Base-by-base conservation (phyloP, 805 yeast genomes). In the Saturnispora serradocipensis region DNA sequence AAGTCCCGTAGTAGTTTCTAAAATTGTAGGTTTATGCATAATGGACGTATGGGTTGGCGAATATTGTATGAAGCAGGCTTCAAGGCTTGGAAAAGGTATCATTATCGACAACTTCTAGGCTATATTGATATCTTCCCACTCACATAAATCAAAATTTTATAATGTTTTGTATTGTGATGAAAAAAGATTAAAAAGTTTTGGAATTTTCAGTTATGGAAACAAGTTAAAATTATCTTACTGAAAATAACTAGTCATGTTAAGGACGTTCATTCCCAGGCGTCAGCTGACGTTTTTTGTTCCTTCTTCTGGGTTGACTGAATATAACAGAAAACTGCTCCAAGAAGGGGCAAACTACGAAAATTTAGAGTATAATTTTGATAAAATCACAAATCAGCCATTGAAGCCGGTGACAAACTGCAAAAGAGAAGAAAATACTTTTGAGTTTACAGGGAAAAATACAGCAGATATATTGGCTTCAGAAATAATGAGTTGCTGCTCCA, bases 1-100 rank as follows among this genome's bases (percentile, higher is more conserved):
- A 10, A 54, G 59, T 39, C 65, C 69, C 18, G 58, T 80, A 25
- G 71, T 75, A 1, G 61, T 81, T 2, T 73, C 69, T 48, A 82
- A 82, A 59, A 63, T 81, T 20, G 87, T 81, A 6, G 87, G 88
- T 0, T 64, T 81, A 39, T 76, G 84, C 48, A 75, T 81, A 27
- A 82, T 82, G 86, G 87, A 82, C 59, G 68, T 80, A 4, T 65
- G 75, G 27, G 72, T 80, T 10, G 86, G 80, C 1, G 67, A 72
- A 28, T 63, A 66, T 24, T 61, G 80, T 27, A 55, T 76, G 34
- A 54, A 63, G 2, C 54, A 53, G 35, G 71, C 73, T 11, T 55
- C 48, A 11, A 28, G 47, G n/a, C 34, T 44, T 28, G 54, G 57
- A 4, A 16, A 67, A n/a, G 77, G 76, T 9, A 34, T 59, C 3